These are phyloP conservation scores for Suillus subluteus DNA, from an alignment of 768 basidiomycete genomes.

Conservation along the genomic window DNA sequence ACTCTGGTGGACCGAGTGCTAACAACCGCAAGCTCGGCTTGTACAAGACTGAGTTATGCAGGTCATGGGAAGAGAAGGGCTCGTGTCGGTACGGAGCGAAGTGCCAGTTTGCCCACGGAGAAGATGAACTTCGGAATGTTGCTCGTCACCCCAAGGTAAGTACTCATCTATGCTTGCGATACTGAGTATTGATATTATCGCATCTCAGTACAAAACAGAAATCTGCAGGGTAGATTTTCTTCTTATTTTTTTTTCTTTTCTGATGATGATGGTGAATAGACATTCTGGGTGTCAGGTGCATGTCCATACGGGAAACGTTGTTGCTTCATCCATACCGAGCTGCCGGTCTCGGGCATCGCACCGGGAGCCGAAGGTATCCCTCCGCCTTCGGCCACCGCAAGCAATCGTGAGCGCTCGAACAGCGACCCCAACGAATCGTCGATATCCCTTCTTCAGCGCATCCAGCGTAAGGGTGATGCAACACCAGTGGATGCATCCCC, in stretches of 20 bases:
- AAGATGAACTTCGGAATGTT: conserved; percentile 85
- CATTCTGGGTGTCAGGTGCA: conserved; percentile 93
- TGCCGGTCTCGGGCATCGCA: conserved; percentile 64
- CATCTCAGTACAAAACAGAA: conserved; percentile 84
- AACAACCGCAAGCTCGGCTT: conserved; percentile 90
- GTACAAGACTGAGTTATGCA: conserved; percentile 89
- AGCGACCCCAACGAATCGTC: conserved; percentile 79
- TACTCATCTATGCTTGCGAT: conserved; percentile 6
- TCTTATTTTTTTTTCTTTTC: neutral
- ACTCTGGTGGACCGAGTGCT: conserved; percentile 74
- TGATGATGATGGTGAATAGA: conserved; percentile 46
- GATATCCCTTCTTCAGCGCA: conserved; percentile 76
- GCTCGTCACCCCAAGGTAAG: conserved; percentile 86
- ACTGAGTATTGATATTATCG: conserved; percentile 16
- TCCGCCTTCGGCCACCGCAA: conserved; percentile 53
- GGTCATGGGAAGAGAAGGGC: conserved; percentile 93
- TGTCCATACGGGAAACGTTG: conserved; percentile 92
- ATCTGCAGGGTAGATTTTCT: conserved; percentile 75
- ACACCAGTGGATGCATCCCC: conserved; percentile 60
- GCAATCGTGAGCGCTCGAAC: conserved; percentile 70
- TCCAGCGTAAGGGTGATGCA: conserved; percentile 66
- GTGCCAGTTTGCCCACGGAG: conserved; percentile 93
- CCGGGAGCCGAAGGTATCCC: conserved; percentile 57
- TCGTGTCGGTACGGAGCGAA: conserved; percentile 84
- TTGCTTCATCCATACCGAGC: conserved; percentile 92